Evolutionary conservation across 768 basidiomycete species (phyloP).

Genomic region (Boletellus emodensis): DNA sequence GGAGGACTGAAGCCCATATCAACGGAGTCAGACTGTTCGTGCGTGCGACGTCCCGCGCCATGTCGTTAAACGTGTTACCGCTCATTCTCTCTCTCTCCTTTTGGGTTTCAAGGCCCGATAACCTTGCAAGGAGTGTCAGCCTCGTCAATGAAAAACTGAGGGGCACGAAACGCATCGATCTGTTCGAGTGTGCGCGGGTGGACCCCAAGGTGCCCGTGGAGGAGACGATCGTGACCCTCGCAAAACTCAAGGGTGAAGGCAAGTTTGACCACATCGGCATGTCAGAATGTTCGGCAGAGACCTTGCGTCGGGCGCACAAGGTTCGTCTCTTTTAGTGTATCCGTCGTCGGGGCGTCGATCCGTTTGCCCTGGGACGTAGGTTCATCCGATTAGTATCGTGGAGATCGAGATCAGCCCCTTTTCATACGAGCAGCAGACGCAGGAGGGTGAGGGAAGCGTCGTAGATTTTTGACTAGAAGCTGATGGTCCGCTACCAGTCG

Average conservation of each 20-base stretch:
- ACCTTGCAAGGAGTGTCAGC: constrained; percentile 46
- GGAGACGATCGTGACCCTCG: constrained; percentile 40
- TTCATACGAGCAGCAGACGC: constrained; percentile 39
- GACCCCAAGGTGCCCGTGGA: constrained; percentile 45
- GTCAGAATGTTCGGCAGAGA: constrained; percentile 46
- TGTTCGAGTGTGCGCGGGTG: constrained; percentile 53
- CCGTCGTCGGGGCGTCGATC: neutral
- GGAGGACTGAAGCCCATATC: neutral
- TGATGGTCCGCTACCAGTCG: constrained; percentile 31
- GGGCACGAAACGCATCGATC: constrained; percentile 52
- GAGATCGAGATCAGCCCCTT: constrained; percentile 69
- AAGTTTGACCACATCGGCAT: constrained; percentile 50
- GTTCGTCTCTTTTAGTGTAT: neutral
- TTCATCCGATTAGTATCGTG: constrained; percentile 53
- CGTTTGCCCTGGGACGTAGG: constrained; percentile 27
- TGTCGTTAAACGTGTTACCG: too few relatives aligned
- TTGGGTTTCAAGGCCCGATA: constrained; percentile 26
- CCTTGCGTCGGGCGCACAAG: constrained; percentile 38
- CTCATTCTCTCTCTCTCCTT: neutral
- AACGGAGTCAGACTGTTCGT: constrained; percentile 24
- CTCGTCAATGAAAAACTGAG: constrained; percentile 43
- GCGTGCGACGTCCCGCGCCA: constrained; percentile 12
- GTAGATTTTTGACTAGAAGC: neutral
- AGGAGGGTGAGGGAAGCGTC: neutral
- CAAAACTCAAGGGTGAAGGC: constrained; percentile 31